These are phyloP conservation scores for Neonectria neomacrospora DNA, from an alignment of 2,329 filamentous ascomycete genomes.

Conservation along the genomic window DNA sequence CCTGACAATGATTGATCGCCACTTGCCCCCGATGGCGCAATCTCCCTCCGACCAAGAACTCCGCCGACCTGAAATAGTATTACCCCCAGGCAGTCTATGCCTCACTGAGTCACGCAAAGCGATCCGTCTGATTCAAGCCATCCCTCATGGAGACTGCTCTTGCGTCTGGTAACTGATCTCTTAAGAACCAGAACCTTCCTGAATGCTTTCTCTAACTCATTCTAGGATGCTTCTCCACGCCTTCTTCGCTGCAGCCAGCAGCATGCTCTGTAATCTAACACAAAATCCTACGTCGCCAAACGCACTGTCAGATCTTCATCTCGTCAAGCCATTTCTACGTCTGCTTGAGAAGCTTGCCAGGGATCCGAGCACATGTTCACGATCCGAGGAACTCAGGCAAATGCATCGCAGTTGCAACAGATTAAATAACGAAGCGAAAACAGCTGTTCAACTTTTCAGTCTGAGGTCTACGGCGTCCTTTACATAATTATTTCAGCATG, in stretches of 20 bases:
- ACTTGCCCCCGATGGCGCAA: constrained; percentile 26
- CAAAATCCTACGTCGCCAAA: neutral
- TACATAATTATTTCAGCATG: neutral
- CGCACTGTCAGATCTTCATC: constrained; percentile 4
- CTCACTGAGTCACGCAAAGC: constrained; percentile 42
- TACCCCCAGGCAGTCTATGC: constrained; percentile 28
- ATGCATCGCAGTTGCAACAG: constrained; percentile 1
- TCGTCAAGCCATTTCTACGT: constrained; percentile 6
- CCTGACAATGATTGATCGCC: constrained; percentile 38
- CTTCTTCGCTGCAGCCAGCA: constrained; percentile 5
- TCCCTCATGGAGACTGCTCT: constrained; percentile 39
- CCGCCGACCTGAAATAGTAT: neutral
- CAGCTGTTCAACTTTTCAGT: constrained; percentile 1
- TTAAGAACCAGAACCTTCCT: neutral
- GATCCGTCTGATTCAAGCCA: constrained; percentile 37
- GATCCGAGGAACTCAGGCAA: constrained; percentile 1
- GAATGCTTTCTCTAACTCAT: neutral
- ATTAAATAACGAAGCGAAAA: neutral
- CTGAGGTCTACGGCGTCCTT: neutral
- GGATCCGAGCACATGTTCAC: neutral
- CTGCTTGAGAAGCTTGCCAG: neutral
- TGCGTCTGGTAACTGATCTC: constrained; percentile 29
- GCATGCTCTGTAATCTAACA: constrained; percentile 1
- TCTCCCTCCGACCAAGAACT: neutral
- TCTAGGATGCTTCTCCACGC: constrained; percentile 3